phyloP scores from a whole-genome alignment of 2,329 filamentous ascomycete genomes.

The Cordyceps fumosorosea region DNA sequence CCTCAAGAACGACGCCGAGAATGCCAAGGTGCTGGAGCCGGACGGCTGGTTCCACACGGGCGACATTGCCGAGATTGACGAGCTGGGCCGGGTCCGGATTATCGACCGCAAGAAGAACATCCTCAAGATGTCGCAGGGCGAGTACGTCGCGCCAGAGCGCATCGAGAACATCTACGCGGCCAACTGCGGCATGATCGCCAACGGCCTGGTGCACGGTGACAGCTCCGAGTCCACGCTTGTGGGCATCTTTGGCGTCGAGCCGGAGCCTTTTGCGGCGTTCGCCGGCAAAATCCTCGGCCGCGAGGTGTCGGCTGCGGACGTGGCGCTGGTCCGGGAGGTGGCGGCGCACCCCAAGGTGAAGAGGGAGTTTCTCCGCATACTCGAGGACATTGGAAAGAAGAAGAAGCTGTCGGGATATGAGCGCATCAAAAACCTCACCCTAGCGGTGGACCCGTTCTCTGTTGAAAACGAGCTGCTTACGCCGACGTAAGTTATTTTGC shows the following conservation, averaged over 20 bases:
- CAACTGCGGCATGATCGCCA: conserved; percentile 68
- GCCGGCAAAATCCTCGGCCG: conserved; percentile 70
- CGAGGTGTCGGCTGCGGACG: conserved; percentile 56
- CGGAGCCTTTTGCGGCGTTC: conserved; percentile 73
- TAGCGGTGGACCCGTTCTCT: conserved; percentile 84
- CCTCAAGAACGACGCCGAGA: conserved; percentile 85
- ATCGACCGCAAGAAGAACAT: conserved; percentile 98
- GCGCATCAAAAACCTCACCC: conserved; percentile 63
- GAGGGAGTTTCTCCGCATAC: conserved; percentile 67
- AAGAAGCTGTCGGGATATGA: conserved; percentile 92
- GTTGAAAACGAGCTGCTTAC: conserved; percentile 88
- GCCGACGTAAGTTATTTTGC: conserved; percentile 62
- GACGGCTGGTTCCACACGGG: conserved; percentile 98
- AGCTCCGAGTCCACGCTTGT: conserved; percentile 75
- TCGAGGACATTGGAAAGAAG: conserved; percentile 72
- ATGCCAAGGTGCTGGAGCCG: conserved; percentile 68
- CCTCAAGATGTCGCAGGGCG: conserved; percentile 94
- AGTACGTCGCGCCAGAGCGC: conserved; percentile 95
- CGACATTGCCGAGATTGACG: conserved; percentile 82
- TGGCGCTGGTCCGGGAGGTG: conserved; percentile 59
- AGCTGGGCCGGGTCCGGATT: conserved; percentile 80
- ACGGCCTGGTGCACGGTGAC: conserved; percentile 89
- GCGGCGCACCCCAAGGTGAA: conserved; percentile 63
- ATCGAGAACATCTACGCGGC: conserved; percentile 93
- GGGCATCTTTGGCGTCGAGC: conserved; percentile 80